Percentiles rank a stretch among this genome's conserved stretches.
Evolutionary conservation across 805 yeast genomes (phyloP).

Genomic region (Candida montana): DNA sequence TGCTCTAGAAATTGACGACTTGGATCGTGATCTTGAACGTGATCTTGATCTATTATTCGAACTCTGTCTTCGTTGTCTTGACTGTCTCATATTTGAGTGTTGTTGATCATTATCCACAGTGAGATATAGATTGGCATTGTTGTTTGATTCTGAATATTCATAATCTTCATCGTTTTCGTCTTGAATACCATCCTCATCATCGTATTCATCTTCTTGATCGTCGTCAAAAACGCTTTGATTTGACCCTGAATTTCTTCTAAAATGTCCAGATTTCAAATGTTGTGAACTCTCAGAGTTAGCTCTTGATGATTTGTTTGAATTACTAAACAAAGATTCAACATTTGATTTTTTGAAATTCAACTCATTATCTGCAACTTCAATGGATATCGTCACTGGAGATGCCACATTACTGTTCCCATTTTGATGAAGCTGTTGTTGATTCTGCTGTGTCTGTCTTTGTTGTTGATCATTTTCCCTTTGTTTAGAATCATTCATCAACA

Average conservation of each 20-base stretch:
- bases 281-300: constrained; percentile 24
- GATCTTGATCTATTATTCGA: constrained; percentile 37
- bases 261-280: constrained; percentile 19
- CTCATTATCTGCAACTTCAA: constrained; percentile 34
- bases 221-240: constrained; percentile 7
- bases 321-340: constrained; percentile 40
- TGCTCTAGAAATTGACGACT: constrained; percentile 4
- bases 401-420: neutral
- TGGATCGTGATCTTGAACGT: constrained; percentile 24
- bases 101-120: constrained; percentile 9
- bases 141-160: neutral
- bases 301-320: constrained; percentile 32
- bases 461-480: constrained; percentile 4
- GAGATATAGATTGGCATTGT: neutral
- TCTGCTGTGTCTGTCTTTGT: neutral
- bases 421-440: neutral
- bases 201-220: constrained; percentile 2
- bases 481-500: constrained; percentile 7
- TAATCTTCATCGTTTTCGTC: neutral
- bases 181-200: neutral
- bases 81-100: constrained; percentile 18
- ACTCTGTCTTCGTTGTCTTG: constrained; percentile 31
- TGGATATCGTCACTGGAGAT: constrained; percentile 24
- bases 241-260: neutral
- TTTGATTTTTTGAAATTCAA: constrained; percentile 35